phyloP scores from a whole-genome alignment of 1,139 yeast species.

The Komagataea norvegica region DNA sequence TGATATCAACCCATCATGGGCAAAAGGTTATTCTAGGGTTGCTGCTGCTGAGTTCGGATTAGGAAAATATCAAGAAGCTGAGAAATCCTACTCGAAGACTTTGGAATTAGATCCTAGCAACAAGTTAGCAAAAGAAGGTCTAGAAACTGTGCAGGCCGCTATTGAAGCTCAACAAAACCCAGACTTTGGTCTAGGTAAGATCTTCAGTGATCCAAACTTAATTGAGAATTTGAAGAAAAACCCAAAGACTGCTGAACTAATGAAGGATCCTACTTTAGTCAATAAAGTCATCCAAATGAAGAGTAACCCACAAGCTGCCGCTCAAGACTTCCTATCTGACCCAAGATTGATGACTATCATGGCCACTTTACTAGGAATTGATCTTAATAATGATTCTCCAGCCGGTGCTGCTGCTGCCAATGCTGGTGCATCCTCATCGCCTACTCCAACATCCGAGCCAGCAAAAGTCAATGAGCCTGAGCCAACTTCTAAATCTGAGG shows the following conservation, averaged over 20 bases:
- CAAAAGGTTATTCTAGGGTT: conserved; percentile 90
- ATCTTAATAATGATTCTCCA: conserved; percentile 44
- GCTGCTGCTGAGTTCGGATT: conserved; percentile 91
- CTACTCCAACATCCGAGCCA: conserved; percentile 3
- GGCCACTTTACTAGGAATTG: conserved; percentile 84
- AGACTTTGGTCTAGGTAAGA: conserved; percentile 70
- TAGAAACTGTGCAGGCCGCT: conserved; percentile 51
- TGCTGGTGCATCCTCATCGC: conserved; percentile 8
- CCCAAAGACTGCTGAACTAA: conserved; percentile 82
- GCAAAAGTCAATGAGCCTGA: conserved; percentile 7
- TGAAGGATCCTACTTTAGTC: conserved; percentile 85
- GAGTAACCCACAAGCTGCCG: conserved; percentile 66
- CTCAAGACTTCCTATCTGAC: conserved; percentile 63
- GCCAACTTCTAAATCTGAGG: conserved; percentile 11
- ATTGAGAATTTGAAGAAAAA: conserved; percentile 70
- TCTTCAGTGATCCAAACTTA: conserved; percentile 78
- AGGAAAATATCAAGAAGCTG: conserved; percentile 69
- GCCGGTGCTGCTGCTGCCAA: conserved; percentile 18
- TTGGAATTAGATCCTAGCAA: conserved; percentile 76
- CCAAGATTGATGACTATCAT: conserved; percentile 86
- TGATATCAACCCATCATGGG: conserved; percentile 78
- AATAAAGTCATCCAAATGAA: conserved; percentile 63
- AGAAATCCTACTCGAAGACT: conserved; percentile 70
- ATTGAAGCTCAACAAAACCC: conserved; percentile 41
- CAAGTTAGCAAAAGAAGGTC: conserved; percentile 84